Evolutionary conservation across 2,329 filamentous ascomycete species (phyloP), one percentile per base, ranked within the genome.

Genomic region (Parafenestella ontariensis): DNA sequence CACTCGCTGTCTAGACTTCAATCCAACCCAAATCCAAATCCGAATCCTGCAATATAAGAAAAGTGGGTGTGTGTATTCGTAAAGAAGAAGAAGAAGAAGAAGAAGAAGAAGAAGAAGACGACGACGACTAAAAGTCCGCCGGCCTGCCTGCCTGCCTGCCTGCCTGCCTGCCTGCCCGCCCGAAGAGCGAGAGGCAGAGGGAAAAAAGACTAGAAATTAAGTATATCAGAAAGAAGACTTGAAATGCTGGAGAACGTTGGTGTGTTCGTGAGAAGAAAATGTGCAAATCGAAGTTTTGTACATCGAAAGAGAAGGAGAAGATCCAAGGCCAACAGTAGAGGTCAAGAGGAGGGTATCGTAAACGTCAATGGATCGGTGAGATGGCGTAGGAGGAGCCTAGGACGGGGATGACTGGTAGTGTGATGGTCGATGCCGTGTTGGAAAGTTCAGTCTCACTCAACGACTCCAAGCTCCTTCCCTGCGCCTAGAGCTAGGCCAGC

Each of bases 401-500:
- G n/a, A n/a, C n/a, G n/a, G n/a, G n/a, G n/a, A n/a, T n/a, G n/a
- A n/a, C n/a, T n/a, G n/a, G n/a, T n/a, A n/a, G n/a, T n/a, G n/a
- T n/a, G n/a, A n/a, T n/a, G n/a, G n/a, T n/a, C n/a, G n/a, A n/a
- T n/a, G n/a, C n/a, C n/a, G n/a, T n/a, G n/a, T n/a, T n/a, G n/a
- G n/a, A n/a, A n/a, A n/a, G n/a, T n/a, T n/a, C n/a, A n/a, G n/a
- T n/a, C 31, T 13, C 15, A 5, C 15, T 34, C 31, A 34, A 34
- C 6, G 13, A 17, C 6, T 34, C 15, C 31, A 34, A n/a, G 36
- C 8, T 20, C 36, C 21, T 39, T 2, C 17, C 10, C 21, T 39
- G 36, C 36, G 10, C 36, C 20, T 18, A 39, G 40, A 28, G 46
- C 24, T 36, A 23, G 33, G 49, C 50, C 44, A 49, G 36, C 37